Evolutionary conservation across 2,329 filamentous ascomycete genomes (phyloP).

Genomic region (Sphaerulina populicola): DNA sequence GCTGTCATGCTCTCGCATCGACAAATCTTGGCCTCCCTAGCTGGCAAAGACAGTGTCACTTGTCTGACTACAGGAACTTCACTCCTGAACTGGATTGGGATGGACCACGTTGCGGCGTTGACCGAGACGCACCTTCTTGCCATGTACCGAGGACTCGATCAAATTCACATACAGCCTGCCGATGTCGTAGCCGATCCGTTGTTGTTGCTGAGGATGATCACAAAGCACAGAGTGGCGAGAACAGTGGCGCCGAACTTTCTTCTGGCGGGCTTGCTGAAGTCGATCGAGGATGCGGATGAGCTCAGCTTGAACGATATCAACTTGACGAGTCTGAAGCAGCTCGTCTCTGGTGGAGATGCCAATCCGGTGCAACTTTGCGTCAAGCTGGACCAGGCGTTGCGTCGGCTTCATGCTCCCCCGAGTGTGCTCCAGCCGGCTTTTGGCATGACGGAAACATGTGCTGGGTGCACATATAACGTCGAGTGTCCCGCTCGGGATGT

Average conservation of each 20-base stretch:
- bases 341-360: constrained; percentile 43
- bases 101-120: constrained; percentile 49
- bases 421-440: constrained; percentile 13
- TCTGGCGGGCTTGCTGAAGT: constrained; percentile 15
- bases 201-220: constrained; percentile 36
- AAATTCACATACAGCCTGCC: constrained; percentile 40
- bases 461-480: constrained; percentile 17
- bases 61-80: background rate
- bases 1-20: constrained; percentile 25
- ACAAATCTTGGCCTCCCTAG: constrained; percentile 19
- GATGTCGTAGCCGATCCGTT: constrained; percentile 36
- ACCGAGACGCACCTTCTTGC: constrained; percentile 48
- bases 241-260: constrained; percentile 43
- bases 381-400: background rate
- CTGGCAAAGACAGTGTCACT: constrained; percentile 9
- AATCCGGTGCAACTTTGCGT: constrained; percentile 27
- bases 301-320: background rate
- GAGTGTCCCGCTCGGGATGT: constrained; percentile 9
- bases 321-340: background rate
- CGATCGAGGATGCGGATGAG: background rate
- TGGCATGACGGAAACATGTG: constrained; percentile 18
- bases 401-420: constrained; percentile 1
- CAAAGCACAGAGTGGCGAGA: constrained; percentile 36
- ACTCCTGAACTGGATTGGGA: constrained; percentile 42
- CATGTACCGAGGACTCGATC: constrained; percentile 35